phyloP scores from a whole-genome alignment of 2,329 filamentous ascomycete species.

The Leptographium procerum region DNA sequence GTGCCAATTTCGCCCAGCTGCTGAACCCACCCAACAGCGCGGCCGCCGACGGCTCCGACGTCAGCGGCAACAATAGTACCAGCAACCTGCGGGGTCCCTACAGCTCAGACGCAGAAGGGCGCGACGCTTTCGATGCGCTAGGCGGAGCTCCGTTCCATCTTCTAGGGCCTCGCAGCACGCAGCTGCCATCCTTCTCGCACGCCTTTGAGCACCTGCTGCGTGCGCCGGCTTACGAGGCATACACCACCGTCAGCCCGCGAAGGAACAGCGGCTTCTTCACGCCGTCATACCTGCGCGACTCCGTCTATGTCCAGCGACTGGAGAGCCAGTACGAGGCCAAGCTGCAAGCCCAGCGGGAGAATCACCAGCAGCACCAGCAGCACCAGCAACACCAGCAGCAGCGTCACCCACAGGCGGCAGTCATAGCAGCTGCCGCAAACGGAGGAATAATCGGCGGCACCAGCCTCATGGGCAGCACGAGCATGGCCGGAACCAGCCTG shows the following conservation, averaged over 20 bases:
- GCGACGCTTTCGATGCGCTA: conserved; percentile 14
- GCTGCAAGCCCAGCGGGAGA: conserved; percentile 37
- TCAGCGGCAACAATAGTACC: conserved; percentile 6
- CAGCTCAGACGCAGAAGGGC: background rate
- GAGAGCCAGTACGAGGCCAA: conserved; percentile 58
- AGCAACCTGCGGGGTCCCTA: background rate
- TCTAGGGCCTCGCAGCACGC: conserved; percentile 15
- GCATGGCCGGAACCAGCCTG: background rate
- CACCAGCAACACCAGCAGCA: background rate
- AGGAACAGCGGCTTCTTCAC: conserved; percentile 53
- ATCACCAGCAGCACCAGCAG: conserved; percentile 21
- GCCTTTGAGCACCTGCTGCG: conserved; percentile 39
- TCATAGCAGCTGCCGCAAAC: conserved; percentile 23
- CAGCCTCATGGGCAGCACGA: background rate
- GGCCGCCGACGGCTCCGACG: conserved; percentile 7
- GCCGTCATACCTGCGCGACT: conserved; percentile 72
- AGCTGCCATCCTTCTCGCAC: conserved; percentile 37
- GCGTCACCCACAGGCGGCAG: background rate
- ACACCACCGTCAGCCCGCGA: conserved; percentile 2
- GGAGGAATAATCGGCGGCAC: background rate
- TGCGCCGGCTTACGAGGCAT: conserved; percentile 13
- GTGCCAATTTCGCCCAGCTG: conserved; percentile 41
- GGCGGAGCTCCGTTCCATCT: conserved; percentile 13
- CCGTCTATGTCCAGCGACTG: conserved; percentile 66
- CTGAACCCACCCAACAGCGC: conserved; percentile 17